These are phyloP conservation scores for Chrysoporthe puriensis DNA, from an alignment of 2,329 filamentous ascomycete genomes.

Conservation along the genomic window DNA sequence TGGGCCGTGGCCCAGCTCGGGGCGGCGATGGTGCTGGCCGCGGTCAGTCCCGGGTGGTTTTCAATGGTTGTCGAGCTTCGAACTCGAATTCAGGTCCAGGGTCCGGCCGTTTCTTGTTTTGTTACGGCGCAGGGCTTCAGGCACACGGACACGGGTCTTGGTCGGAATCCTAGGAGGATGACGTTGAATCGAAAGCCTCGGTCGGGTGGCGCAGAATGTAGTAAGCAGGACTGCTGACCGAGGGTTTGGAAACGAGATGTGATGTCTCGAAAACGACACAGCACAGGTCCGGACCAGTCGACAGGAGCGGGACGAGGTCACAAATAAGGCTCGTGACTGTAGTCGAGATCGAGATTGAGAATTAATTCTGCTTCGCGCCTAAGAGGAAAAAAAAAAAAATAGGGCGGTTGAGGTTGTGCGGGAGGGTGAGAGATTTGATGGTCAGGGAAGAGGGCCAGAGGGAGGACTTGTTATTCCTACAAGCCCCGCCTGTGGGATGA, in stretches of 20 bases:
- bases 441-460: conserved; percentile 7
- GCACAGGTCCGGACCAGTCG: neutral
- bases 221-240: conserved; percentile 15
- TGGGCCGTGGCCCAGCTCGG: conserved; percentile 22
- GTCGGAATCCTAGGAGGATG: conserved; percentile 24
- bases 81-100: conserved; percentile 10
- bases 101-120: conserved; percentile 23
- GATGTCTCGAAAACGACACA: neutral
- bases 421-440: conserved; percentile 19
- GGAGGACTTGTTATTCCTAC: conserved; percentile 12
- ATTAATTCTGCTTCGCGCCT: neutral
- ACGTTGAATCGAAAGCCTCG: conserved; percentile 20
- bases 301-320: neutral
- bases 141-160: conserved; percentile 5
- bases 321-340: neutral
- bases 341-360: neutral
- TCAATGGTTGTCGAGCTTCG: conserved; percentile 6
- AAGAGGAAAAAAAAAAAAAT: neutral
- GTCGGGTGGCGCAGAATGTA: conserved; percentile 16
- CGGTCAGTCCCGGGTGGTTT: conserved; percentile 24
- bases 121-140: conserved; percentile 16
- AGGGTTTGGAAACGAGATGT: neutral
- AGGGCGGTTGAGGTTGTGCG: conserved; percentile 11
- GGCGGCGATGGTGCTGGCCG: conserved; percentile 13
- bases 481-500: conserved; percentile 9